Conservation (phyloP, 2,329 filamentous ascomycete genomes). For the Thermothelomyces thermophilus region DNA sequence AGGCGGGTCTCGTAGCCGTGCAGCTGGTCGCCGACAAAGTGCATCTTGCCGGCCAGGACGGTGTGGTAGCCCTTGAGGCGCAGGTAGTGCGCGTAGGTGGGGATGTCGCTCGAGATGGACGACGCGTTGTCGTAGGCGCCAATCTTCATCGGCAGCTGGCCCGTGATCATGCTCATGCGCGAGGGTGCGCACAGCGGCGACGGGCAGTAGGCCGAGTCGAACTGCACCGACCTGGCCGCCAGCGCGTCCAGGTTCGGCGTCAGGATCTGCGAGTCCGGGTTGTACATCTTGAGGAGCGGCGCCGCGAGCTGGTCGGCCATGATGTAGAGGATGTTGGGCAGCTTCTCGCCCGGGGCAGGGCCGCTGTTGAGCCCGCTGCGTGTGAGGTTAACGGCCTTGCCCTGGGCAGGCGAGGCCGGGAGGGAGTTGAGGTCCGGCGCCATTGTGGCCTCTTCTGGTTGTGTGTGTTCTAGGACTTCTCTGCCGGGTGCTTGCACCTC, state of each 20-base stretch:
- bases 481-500: too few species aligned
- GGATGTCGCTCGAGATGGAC: constrained; percentile 74
- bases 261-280: constrained; percentile 80
- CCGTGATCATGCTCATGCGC: constrained; percentile 90
- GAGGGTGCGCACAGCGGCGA: constrained; percentile 89
- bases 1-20: constrained; percentile 89
- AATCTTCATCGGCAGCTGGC: constrained; percentile 85
- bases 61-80: constrained; percentile 83
- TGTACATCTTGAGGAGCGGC: constrained; percentile 86
- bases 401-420: constrained; percentile 44
- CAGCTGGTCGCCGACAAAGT: constrained; percentile 90
- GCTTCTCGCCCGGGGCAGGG: constrained; percentile 30
- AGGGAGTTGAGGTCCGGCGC: constrained; percentile 70
- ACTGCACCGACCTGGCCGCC: constrained; percentile 75
- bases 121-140: constrained; percentile 88
- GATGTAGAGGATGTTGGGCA: constrained; percentile 82
- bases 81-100: constrained; percentile 89
- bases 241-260: constrained; percentile 84
- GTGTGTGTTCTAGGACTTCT: background rate
- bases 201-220: constrained; percentile 91
- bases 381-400: constrained; percentile 18
- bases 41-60: constrained; percentile 90
- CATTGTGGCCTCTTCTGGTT: constrained; percentile 41
- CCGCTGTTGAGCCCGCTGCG: constrained; percentile 17
- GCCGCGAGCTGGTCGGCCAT: constrained; percentile 96